A percentile compares a stretch with the other conserved stretches of the same genome.
phyloP scores from a whole-genome alignment of 768 basidiomycete species.

The Psilocybe sp. region DNA sequence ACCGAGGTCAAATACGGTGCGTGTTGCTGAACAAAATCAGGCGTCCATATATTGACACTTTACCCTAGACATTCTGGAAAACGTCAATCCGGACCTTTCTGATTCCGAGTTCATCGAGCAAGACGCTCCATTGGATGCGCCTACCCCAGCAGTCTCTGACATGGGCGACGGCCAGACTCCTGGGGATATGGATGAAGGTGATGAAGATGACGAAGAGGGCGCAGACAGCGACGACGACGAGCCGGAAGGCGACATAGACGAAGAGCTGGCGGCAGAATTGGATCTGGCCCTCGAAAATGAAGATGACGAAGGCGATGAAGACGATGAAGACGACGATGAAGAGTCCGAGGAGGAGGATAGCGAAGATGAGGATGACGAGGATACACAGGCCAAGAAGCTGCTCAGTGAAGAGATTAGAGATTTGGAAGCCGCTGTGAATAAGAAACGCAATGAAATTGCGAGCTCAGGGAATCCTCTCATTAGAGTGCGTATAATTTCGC shows the following conservation, averaged over 20 bases:
- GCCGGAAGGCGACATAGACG: constrained; percentile 79
- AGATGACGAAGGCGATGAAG: constrained; percentile 61
- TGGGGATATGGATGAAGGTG: constrained; percentile 52
- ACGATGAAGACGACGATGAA: constrained; percentile 61
- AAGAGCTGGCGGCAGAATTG: constrained; percentile 84
- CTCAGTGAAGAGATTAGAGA: constrained; percentile 89
- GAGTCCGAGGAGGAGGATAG: constrained; percentile 69
- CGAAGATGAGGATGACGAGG: constrained; percentile 83
- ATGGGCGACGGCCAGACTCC: constrained; percentile 61
- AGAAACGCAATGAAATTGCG: constrained; percentile 81
- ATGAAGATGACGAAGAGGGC: constrained; percentile 48
- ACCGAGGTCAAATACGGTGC: constrained; percentile 75
- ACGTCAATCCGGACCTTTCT: constrained; percentile 87
- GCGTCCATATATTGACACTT: not conserved
- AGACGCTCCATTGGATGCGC: constrained; percentile 62
- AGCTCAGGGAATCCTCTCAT: constrained; percentile 86
- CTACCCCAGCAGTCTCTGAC: constrained; percentile 71
- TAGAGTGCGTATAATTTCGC: constrained; percentile 43
- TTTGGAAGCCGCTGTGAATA: constrained; percentile 81
- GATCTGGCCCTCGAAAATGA: constrained; percentile 78
- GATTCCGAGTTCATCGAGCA: constrained; percentile 84
- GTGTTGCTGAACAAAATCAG: constrained; percentile 11
- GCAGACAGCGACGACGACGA: constrained; percentile 65
- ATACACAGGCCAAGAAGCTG: constrained; percentile 71
- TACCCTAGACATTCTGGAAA: constrained; percentile 75